phyloP scores from a whole-genome alignment of 2,329 filamentous ascomycete species.

The Juglanconis juglandina region DNA sequence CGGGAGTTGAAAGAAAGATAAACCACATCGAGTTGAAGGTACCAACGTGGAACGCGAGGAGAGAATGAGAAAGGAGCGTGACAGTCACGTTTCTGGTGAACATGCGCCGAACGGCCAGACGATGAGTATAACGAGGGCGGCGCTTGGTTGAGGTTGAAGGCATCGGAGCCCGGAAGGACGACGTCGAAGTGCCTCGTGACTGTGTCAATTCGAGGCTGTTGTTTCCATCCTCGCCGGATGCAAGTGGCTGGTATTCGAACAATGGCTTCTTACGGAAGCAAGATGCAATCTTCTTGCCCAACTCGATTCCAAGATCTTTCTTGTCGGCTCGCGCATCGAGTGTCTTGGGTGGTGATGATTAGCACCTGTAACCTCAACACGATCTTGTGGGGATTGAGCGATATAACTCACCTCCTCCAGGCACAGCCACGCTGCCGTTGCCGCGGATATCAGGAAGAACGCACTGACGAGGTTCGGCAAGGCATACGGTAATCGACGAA shows the following conservation, averaged over 20 bases:
- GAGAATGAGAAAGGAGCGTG: conserved; percentile 62
- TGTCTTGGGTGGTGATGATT: conserved; percentile 32
- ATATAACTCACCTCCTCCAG: conserved; percentile 44
- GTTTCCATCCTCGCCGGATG: conserved; percentile 26
- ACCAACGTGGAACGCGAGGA: conserved; percentile 69
- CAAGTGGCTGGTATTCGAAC: conserved; percentile 33
- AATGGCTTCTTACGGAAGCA: conserved; percentile 19
- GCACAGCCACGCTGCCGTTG: conserved; percentile 44
- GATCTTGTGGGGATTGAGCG: not conserved
- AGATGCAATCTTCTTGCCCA: conserved; percentile 34
- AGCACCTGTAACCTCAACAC: not conserved
- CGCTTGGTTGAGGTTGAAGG: conserved; percentile 11
- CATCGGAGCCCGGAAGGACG: not conserved
- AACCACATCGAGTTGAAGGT: conserved; percentile 76
- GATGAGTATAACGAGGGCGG: conserved; percentile 40
- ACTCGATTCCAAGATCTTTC: conserved; percentile 40
- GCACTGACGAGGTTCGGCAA: conserved; percentile 52
- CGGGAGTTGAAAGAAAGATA: conserved; percentile 71
- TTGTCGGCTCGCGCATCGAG: conserved; percentile 41
- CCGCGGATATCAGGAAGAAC: conserved; percentile 41
- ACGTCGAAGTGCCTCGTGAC: conserved; percentile 5
- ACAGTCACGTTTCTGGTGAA: conserved; percentile 53
- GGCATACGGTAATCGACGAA: conserved; percentile 50
- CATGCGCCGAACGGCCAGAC: conserved; percentile 50
- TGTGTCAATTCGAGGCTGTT: conserved; percentile 29